Evolutionary conservation across 2,329 filamentous ascomycete species (phyloP).

Genomic region (Colletotrichum sp.): DNA sequence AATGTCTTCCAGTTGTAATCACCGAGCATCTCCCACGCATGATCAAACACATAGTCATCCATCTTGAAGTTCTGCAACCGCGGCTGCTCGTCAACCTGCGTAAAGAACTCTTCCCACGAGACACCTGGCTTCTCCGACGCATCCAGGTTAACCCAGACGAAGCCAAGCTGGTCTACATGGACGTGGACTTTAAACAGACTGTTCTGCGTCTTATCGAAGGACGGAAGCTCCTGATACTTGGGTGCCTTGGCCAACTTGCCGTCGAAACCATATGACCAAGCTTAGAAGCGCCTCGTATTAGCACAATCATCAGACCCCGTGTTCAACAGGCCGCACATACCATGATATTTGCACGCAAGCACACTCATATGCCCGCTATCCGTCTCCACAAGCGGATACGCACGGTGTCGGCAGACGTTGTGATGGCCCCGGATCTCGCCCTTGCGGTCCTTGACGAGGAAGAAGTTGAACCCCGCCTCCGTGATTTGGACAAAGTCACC

Average conservation of each 20-base stretch:
- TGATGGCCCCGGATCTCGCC: neutral
- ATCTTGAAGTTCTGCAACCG: neutral
- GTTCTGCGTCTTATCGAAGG: neutral
- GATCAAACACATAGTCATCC: neutral
- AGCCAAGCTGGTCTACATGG: neutral
- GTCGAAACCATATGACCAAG: neutral
- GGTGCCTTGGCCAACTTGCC: neutral
- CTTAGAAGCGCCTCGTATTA: rapidly evolving
- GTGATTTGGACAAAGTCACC: slow-evolving; percentile 22
- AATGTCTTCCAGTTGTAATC: neutral
- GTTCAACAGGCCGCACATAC: neutral
- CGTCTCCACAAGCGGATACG: neutral
- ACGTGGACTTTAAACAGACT: neutral
- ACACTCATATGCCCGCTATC: neutral
- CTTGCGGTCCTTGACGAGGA: neutral
- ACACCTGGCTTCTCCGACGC: neutral
- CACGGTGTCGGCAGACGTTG: neutral
- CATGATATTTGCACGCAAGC: neutral
- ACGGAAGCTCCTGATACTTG: neutral
- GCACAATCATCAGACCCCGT: rapidly evolving
- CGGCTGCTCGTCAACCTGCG: neutral
- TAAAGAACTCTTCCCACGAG: neutral
- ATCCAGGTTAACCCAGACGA: neutral
- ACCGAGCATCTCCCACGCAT: neutral
- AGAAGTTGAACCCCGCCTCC: neutral